Percentiles rank a stretch among this genome's conserved stretches.
These are phyloP conservation scores for Blastobotrys aristatus DNA, from an alignment of 1,139 yeast species.

Conservation along the genomic window DNA sequence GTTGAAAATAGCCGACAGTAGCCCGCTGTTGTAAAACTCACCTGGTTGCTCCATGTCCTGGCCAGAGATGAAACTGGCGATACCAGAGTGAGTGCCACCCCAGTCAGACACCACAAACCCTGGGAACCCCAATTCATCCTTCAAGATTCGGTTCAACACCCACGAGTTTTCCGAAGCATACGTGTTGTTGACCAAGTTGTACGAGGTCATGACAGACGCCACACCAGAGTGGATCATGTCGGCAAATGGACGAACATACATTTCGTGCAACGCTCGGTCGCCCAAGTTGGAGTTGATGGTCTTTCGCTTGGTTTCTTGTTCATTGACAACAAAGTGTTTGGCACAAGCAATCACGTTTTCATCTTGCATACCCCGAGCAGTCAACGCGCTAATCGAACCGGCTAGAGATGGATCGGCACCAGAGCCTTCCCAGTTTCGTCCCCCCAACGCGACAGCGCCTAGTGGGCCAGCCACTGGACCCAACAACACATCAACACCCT, in stretches of 20 bases:
- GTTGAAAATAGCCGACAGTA: slow-evolving; percentile 53
- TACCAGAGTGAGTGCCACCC: slow-evolving; percentile 53
- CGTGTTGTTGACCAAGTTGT: slow-evolving; percentile 53
- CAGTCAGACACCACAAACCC: slow-evolving; percentile 65
- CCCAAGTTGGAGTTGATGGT: slow-evolving; percentile 42
- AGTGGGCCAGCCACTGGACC: slow-evolving; percentile 63
- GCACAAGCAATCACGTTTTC: slow-evolving; percentile 45
- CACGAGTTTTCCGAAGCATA: slow-evolving; percentile 60
- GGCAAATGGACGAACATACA: slow-evolving; percentile 63
- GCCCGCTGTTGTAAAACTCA: slow-evolving; percentile 22
- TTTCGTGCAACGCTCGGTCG: slow-evolving; percentile 59
- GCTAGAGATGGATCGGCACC: slow-evolving; percentile 60
- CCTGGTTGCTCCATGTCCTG: slow-evolving; percentile 69
- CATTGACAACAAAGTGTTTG: slow-evolving; percentile 11
- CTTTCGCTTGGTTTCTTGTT: slow-evolving; percentile 12
- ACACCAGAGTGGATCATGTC: slow-evolving; percentile 59
- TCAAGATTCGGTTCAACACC: slow-evolving; percentile 49
- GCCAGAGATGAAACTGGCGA: slow-evolving; percentile 53
- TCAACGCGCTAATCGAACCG: slow-evolving; percentile 52
- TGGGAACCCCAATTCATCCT: slow-evolving; percentile 60
- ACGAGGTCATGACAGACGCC: slow-evolving; percentile 61
- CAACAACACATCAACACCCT: slow-evolving; percentile 56
- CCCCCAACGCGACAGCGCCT: slow-evolving; percentile 58
- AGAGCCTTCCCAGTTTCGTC: slow-evolving; percentile 63
- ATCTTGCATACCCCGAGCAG: slow-evolving; percentile 54